Percentiles rank a stretch among this genome's conserved stretches.
phyloP scores from a whole-genome alignment of 2,329 filamentous ascomycete species.

The Fusarium sterilihyphosum region DNA sequence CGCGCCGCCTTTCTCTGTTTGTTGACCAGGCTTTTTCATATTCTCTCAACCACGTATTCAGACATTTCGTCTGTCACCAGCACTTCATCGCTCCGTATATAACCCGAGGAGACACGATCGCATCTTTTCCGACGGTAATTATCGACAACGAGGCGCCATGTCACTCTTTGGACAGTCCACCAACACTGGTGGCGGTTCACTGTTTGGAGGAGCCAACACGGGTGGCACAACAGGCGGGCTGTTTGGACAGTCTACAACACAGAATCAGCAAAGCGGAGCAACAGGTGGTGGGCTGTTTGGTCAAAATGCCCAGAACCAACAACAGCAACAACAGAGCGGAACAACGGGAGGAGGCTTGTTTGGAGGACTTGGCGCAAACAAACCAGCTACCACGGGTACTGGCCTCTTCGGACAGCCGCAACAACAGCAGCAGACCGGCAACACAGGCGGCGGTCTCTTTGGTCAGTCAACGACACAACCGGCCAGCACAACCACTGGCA shows the following conservation, averaged over 20 bases:
- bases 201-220: conserved; percentile 42
- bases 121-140: background rate
- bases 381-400: conserved; percentile 38
- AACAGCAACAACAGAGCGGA: conserved; percentile 31
- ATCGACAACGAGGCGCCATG: conserved; percentile 41
- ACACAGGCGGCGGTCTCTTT: conserved; percentile 37
- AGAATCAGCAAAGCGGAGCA: conserved; percentile 38
- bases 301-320: conserved; percentile 36
- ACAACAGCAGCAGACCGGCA: conserved; percentile 35
- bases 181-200: conserved; percentile 36
- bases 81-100: background rate
- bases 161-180: conserved; percentile 49
- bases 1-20: conserved; percentile 39
- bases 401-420: conserved; percentile 40
- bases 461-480: conserved; percentile 41
- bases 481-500: conserved; percentile 30
- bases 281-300: conserved; percentile 43
- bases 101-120: background rate
- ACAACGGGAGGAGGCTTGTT: conserved; percentile 47
- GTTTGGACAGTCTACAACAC: conserved; percentile 45
- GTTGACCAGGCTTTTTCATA: conserved; percentile 30
- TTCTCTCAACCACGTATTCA: conserved; percentile 21
- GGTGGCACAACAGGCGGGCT: conserved; percentile 43
- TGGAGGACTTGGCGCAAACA: conserved; percentile 41
- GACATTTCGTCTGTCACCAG: conserved; percentile 22